Conservation (phyloP, 306 rosid genomes). For the Trichosanthes truncata region DNA sequence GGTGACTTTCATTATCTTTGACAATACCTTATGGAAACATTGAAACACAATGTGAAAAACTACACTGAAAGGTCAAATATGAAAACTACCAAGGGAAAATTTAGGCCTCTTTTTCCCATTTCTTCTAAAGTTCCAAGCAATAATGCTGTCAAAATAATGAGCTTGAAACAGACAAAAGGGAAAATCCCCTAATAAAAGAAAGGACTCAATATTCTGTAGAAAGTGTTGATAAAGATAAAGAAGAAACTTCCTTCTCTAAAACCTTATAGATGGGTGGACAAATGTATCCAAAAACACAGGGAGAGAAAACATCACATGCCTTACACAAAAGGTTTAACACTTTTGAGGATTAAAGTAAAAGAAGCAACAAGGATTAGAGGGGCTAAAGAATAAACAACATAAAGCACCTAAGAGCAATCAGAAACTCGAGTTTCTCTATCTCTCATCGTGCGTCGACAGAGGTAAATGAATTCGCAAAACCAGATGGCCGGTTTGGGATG, state of each 20-base stretch:
- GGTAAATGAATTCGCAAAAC: constrained; percentile 49
- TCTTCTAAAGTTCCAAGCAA: background rate
- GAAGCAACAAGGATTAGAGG: background rate
- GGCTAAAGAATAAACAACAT: constrained; percentile 5
- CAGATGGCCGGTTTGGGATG: constrained; percentile 34
- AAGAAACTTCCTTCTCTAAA: background rate
- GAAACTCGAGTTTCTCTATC: background rate
- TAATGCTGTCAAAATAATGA: background rate
- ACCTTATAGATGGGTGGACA: constrained; percentile 1
- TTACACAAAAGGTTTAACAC: background rate
- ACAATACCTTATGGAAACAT: background rate
- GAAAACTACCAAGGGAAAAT: background rate
- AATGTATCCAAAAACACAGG: background rate
- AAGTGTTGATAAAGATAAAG: background rate
- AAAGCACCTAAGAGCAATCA: background rate
- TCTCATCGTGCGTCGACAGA: constrained; percentile 35
- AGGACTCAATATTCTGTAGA: background rate
- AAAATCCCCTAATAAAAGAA: background rate
- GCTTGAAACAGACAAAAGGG: background rate
- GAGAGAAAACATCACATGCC: background rate
- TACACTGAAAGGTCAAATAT: background rate
- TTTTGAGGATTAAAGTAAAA: background rate
- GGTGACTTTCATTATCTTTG: background rate
- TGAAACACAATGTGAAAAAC: background rate
- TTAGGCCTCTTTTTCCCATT: background rate